Conservation (phyloP, 805 yeast genomes). For the Lipomyces lipofer region DNA sequence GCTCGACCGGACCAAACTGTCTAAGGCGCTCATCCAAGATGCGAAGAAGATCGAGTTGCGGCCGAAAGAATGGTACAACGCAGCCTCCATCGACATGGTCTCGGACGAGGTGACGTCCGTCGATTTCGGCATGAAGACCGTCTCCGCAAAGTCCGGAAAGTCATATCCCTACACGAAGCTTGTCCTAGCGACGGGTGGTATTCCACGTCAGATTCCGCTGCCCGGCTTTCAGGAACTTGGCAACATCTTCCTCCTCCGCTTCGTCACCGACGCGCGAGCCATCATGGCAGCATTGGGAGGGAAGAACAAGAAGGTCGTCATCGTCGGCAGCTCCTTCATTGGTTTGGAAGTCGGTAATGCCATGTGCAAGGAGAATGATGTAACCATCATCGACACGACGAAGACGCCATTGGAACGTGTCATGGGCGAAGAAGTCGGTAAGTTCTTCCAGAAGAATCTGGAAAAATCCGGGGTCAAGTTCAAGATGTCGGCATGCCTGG, state of each 20-base stretch:
- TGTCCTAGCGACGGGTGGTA: conserved; percentile 17
- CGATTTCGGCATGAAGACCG: conserved; percentile 2
- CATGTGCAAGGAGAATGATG: conserved; percentile 11
- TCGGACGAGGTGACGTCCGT: conserved; percentile 4
- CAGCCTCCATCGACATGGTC: conserved; percentile 1
- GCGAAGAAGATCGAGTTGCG: conserved; percentile 5
- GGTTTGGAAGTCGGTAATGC: conserved; percentile 14
- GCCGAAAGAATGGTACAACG: conserved; percentile 9
- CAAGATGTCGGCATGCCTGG: neutral
- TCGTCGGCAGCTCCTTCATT: conserved; percentile 17
- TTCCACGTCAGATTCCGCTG: conserved; percentile 10
- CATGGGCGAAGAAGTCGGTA: conserved; percentile 11
- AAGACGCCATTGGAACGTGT: conserved; percentile 7
- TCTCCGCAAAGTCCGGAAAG: neutral
- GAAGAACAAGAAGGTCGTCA: conserved; percentile 11
- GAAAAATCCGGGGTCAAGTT: conserved; percentile 6
- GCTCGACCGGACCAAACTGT: conserved; percentile 14
- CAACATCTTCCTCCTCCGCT: conserved; percentile 10
- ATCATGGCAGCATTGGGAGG: conserved; percentile 7
- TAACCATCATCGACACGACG: conserved; percentile 8
- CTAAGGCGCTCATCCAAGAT: conserved; percentile 10
- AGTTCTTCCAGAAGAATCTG: conserved; percentile 2
- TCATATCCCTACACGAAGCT: conserved; percentile 2
- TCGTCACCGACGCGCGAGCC: neutral
- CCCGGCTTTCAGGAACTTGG: conserved; percentile 7